A percentile compares a stretch with the other conserved stretches of the same genome.
Evolutionary conservation across 140 eudicot species (phyloP).

Genomic region (Oenanthe javanica): DNA sequence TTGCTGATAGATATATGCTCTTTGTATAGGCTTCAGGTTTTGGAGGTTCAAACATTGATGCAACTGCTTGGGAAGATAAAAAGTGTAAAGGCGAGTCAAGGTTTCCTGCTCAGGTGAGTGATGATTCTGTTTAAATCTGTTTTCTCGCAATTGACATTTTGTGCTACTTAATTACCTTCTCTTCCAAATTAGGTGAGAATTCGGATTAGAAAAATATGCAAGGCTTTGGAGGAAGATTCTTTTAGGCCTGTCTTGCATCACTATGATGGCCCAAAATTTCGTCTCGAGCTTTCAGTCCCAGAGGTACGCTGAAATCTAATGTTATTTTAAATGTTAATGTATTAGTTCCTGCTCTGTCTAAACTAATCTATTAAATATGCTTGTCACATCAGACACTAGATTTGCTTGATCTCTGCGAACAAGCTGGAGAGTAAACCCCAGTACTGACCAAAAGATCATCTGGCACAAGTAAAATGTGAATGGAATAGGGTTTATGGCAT

Average conservation of each 20-base stretch:
- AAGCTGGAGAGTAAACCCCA: constrained; percentile 53
- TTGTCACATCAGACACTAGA: constrained; percentile 63
- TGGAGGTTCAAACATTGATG: constrained; percentile 98
- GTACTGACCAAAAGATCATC: constrained; percentile 8
- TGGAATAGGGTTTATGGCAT: constrained; percentile 34
- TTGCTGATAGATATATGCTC: not conserved
- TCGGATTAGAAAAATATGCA: constrained; percentile 81
- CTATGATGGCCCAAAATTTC: constrained; percentile 96
- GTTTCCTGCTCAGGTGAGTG: constrained; percentile 93
- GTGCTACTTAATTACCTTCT: not conserved
- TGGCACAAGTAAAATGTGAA: constrained; percentile 30
- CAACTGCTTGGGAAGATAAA: constrained; percentile 99
- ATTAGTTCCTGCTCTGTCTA: not conserved
- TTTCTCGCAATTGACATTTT: not conserved
- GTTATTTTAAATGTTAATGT: not conserved
- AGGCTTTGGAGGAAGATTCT: constrained; percentile 93
- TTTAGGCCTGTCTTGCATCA: constrained; percentile 99
- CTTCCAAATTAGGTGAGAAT: constrained; percentile 55
- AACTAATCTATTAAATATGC: not conserved
- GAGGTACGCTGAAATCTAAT: constrained; percentile 43
- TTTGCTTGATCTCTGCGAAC: constrained; percentile 95
- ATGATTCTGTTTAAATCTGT: not conserved
- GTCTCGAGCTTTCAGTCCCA: constrained; percentile 89
- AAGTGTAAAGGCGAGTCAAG: constrained; percentile 98
- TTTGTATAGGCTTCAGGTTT: constrained; percentile 64